Evolutionary conservation across 768 basidiomycete species (phyloP), one percentile per base, ranked within the genome.

Genomic region (Pisolithus sp.): DNA sequence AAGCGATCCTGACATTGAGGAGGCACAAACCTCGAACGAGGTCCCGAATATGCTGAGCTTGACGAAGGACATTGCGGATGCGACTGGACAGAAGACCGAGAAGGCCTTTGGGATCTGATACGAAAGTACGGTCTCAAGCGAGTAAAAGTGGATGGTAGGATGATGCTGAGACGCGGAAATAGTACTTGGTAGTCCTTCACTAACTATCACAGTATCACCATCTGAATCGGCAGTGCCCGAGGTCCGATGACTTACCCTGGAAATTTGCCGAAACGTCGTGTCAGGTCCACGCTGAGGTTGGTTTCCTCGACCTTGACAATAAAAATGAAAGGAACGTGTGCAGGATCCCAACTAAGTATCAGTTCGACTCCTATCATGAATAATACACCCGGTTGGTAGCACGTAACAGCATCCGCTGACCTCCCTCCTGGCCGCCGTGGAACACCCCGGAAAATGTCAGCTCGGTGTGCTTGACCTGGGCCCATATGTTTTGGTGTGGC

Each of bases 21-120:
- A 30, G 10, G 37, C 48, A 62, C 73, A 50, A 49, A 87, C 92
- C 83, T 95, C 93, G 72, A 95, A 94, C 50, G 94, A 96, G 57
- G 95, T 99, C 44, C 93, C 94, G 62, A 98, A 98, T 73, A 98
- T 98, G 73, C 86, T 89, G 63, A 98, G 89, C 74, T 97, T 97
- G 64, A 97, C 93, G 61, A 96, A 96, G 49, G 90, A 93, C 90
- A 93, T 91, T 49, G 49, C 50, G 51, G 42, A 52, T 42, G 46
- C 21, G 10, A 31, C 42, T 45, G 26, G 30, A 36, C 43, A 46
- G 48, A 24, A 52, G 46, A 52, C 43, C 50, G 7, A 31, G 8
- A 17, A 21, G n/a, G 28, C 34, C 46, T 24, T 37, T 15, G 9
- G 30, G 24, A 23, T 24, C n/a, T 13, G 23, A 23, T 13, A 30